These are phyloP conservation scores for Amanita polypyramis DNA, from an alignment of 768 basidiomycete species.

Conservation along the genomic window DNA sequence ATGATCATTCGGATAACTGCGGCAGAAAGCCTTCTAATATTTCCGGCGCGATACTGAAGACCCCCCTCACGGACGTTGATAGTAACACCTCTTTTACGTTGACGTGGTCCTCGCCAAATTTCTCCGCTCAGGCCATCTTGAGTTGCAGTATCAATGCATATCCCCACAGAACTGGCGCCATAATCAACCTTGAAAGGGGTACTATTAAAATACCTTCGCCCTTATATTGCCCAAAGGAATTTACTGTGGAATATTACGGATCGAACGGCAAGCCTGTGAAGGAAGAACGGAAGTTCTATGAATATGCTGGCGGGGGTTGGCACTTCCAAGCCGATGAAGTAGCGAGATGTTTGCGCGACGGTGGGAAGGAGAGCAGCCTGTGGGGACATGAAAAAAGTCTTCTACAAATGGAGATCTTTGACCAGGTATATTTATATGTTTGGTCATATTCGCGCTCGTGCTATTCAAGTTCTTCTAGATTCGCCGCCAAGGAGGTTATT, in stretches of 20 bases:
- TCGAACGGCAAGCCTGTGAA: constrained; percentile 33
- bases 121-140: constrained; percentile 65
- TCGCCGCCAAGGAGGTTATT: constrained; percentile 57
- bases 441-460: neutral
- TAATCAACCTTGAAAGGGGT: constrained; percentile 69
- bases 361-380: constrained; percentile 58
- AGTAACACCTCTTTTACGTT: constrained; percentile 65
- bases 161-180: constrained; percentile 37
- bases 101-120: constrained; percentile 46
- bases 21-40: constrained; percentile 44
- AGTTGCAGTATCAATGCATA: constrained; percentile 56
- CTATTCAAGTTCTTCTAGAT: constrained; percentile 26
- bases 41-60: constrained; percentile 66
- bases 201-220: constrained; percentile 54
- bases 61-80: constrained; percentile 71
- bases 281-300: constrained; percentile 50
- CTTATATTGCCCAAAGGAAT: constrained; percentile 56
- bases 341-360: constrained; percentile 63
- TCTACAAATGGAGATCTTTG: constrained; percentile 77
- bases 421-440: constrained; percentile 44
- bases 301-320: constrained; percentile 63
- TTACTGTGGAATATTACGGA: constrained; percentile 52
- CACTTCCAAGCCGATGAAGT: constrained; percentile 87
- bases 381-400: constrained; percentile 79
- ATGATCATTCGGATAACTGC: constrained; percentile 72